A percentile compares a stretch with the other conserved stretches of the same genome.
Evolutionary conservation across 371 early-diverging fungal genomes (phyloP).

Genomic region (Mortierella sp.): DNA sequence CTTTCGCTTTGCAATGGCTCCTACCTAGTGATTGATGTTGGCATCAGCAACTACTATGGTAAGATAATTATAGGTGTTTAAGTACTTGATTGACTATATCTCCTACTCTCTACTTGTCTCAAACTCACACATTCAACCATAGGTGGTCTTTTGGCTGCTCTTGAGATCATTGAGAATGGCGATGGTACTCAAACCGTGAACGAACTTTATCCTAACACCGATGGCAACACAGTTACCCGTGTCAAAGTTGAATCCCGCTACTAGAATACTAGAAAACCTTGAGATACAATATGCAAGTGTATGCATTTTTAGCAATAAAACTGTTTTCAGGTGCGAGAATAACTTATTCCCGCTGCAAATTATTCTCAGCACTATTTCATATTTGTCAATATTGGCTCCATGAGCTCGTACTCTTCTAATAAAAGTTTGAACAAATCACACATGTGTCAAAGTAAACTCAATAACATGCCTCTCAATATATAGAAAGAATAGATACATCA

Average conservation of each 20-base stretch:
- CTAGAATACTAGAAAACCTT: neutral
- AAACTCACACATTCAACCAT: no score
- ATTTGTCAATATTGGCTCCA: no score
- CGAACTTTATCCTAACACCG: conserved; percentile 28
- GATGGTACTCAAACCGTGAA: conserved; percentile 38
- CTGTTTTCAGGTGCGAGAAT: no score
- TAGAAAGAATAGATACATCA: no score
- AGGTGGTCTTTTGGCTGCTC: conserved; percentile 29
- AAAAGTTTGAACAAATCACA: no score
- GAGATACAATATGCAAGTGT: no score
- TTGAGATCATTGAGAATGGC: conserved; percentile 43
- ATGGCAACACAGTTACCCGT: neutral
- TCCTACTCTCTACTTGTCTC: neutral
- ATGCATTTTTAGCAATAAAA: no score
- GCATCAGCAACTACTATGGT: conserved; percentile 78
- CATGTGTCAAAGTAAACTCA: no score
- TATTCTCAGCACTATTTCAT: no score
- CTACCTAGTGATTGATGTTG: conserved; percentile 81
- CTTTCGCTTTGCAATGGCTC: conserved; percentile 73
- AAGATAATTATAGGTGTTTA: neutral
- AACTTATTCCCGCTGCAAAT: no score
- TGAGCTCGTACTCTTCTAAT: no score
- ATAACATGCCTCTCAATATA: no score
- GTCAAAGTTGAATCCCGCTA: neutral
- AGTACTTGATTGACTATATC: neutral